Base-by-base conservation (phyloP, 306 rosid species). In the Prinsepia uniflora region DNA sequence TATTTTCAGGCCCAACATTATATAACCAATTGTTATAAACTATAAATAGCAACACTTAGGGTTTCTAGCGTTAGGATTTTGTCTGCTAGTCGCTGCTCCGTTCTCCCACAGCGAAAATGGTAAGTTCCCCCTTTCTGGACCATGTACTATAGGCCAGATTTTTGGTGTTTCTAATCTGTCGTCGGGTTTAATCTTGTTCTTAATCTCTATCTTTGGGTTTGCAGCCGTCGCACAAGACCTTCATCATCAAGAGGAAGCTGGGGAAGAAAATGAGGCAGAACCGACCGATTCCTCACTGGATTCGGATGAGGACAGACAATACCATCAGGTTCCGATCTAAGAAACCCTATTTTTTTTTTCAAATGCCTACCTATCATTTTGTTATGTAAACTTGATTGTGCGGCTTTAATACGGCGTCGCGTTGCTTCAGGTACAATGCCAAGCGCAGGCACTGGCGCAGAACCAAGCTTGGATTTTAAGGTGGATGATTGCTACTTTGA, bases 371-470 rank as follows among this genome's bases (percentile, higher is more conserved):
- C 14, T 55, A 3, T 1, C 8, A 40, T 43, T 55, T 0, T 19
- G 3, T 55, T 30, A 1, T 61, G 8, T 6, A 13, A 10, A 3
- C n/a, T 36, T 13, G 22, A 24, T 4, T 60, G 3, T 10, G 10
- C 0, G 7, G 15, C 9, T 56, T 43, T 75, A 45, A 75, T 40
- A 34, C 64, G 65, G 34, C 5, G 66, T 44, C 12, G n/a, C 53
- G 11, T 52, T 5, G 15, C 1, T 68, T 70, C 75, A 90, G 96
- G 83, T 88, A 90, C 66, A 90, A 90, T 45, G 96, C 94, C 1
- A 90, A 90, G 84, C 91, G 96, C 64, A 86, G 96, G 87, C 96
- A 90, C 84, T 90, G 96, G 96, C 96, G 96, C 73, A 93, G 96
- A 67, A 90, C 96, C 79, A 90, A 90, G 75, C 96, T 90, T 43